phyloP scores from a whole-genome alignment of 2,329 filamentous ascomycete genomes.

The Fusarium hainanense region DNA sequence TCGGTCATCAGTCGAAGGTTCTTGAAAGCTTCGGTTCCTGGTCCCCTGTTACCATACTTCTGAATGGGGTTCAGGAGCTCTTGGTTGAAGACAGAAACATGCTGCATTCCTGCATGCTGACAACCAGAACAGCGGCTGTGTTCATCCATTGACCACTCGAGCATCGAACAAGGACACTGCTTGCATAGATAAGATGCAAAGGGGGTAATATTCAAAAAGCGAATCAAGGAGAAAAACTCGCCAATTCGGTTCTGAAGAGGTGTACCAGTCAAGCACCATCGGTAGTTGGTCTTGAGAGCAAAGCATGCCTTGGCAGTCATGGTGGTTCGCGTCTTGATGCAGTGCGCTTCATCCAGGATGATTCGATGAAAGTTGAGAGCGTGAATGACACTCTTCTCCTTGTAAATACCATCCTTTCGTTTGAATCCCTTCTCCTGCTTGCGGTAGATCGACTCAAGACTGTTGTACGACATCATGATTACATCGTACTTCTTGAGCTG shows the following conservation, averaged over 20 bases:
- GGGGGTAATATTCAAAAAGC: slow-evolving; percentile 88
- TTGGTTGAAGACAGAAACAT: slow-evolving; percentile 82
- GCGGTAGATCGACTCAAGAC: slow-evolving; percentile 89
- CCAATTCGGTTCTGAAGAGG: slow-evolving; percentile 97
- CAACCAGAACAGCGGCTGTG: slow-evolving; percentile 78
- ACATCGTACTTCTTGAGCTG: slow-evolving; percentile 88
- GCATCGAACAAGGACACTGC: slow-evolving; percentile 79
- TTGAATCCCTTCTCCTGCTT: slow-evolving; percentile 93
- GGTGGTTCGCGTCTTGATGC: slow-evolving; percentile 89
- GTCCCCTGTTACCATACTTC: slow-evolving; percentile 68
- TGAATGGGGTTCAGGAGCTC: slow-evolving; percentile 89
- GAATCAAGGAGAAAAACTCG: slow-evolving; percentile 93
- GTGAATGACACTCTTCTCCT: slow-evolving; percentile 84
- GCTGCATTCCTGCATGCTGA: slow-evolving; percentile 56
- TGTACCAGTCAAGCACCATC: slow-evolving; percentile 96
- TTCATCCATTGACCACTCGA: slow-evolving; percentile 85
- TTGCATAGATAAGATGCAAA: slow-evolving; percentile 97
- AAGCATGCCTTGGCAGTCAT: slow-evolving; percentile 97
- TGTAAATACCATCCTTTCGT: slow-evolving; percentile 81
- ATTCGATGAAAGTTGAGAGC: slow-evolving; percentile 88
- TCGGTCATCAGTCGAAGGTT: slow-evolving; percentile 91
- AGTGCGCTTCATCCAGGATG: slow-evolving; percentile 95
- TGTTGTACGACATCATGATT: slow-evolving; percentile 96
- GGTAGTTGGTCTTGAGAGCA: slow-evolving; percentile 85
- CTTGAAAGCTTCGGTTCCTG: slow-evolving; percentile 76